These are phyloP conservation scores for Penicillium taxi DNA, from an alignment of 495 filamentous ascomycete species.

Conservation along the genomic window DNA sequence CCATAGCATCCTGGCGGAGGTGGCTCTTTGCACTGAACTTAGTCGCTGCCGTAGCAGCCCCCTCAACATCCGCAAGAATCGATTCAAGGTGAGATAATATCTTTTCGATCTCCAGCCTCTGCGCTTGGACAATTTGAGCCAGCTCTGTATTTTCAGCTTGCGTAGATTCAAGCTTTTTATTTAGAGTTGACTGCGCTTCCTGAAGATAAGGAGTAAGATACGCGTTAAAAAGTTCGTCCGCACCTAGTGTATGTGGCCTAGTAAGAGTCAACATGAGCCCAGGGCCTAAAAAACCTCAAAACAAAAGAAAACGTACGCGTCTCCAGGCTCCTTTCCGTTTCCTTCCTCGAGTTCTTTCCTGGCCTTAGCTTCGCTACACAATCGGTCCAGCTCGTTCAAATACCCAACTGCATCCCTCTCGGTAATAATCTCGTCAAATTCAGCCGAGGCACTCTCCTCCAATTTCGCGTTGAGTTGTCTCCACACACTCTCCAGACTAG, in stretches of 20 bases:
- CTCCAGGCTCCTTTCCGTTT: constrained; percentile 12
- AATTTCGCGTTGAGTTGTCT: constrained; percentile 60
- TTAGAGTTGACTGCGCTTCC: constrained; percentile 52
- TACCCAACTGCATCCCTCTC: constrained; percentile 62
- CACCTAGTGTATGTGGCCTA: constrained; percentile 72
- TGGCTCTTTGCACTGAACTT: constrained; percentile 33
- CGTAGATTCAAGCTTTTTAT: constrained; percentile 50
- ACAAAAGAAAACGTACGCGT: constrained; percentile 29
- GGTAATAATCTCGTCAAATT: constrained; percentile 70
- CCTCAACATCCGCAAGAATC: constrained; percentile 62
- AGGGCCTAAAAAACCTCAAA: background rate
- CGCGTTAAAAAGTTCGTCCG: constrained; percentile 55
- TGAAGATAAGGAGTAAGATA: constrained; percentile 63
- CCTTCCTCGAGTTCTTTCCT: constrained; percentile 41
- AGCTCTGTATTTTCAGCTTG: constrained; percentile 59
- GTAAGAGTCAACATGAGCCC: constrained; percentile 4
- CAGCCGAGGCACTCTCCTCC: constrained; percentile 50
- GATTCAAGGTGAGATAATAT: constrained; percentile 57
- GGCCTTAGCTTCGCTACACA: constrained; percentile 60
- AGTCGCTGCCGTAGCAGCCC: constrained; percentile 44
- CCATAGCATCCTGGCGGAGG: constrained; percentile 35
- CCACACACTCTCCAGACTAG: constrained; percentile 59
- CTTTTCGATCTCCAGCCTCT: constrained; percentile 65
- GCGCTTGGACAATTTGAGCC: constrained; percentile 52
- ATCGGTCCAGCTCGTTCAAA: constrained; percentile 74